Base-by-base conservation (phyloP, 768 basidiomycete species). In the Tylopilus balloui region DNA sequence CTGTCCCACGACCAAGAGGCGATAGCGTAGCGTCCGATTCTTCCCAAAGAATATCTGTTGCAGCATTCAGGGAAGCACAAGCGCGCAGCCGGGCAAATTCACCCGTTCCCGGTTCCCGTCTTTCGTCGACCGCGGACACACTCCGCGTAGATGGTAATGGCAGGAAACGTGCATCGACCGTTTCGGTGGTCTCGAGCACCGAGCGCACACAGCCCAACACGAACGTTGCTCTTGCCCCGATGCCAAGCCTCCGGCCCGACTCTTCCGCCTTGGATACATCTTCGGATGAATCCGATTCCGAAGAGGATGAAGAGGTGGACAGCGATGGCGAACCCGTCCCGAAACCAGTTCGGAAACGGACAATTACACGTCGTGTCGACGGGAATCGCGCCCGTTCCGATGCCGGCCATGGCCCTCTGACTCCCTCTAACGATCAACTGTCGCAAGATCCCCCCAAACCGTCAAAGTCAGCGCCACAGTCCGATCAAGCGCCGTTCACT, bases 31-130 rank as follows among this genome's bases (percentile, higher is more conserved):
- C 77, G 15, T 84, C 84, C 3, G 83, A 86, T 34, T 72, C 80
- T 6, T 81, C 82, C 2, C 86, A 87, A 53, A 78, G 86, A 45
- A 89, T 90, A 21, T 85, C 85, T 8, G 83, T 90, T 27, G 88
- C 86, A 3, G 88, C 88, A 3, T 90, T 90, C 62, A 79, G 84
- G 46, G 87, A 89, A 70, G 85, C 78, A 17, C 84, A 87, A 48
- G 83, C 86, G 4, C 71, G 86, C 35, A 74, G 81, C 55, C 65
- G 73, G 23, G 74, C 83, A 12, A 78, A 76, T 45, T 86, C 84
- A 0, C 85, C 86, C 10, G 73, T 67, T 0, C 77, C 82, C 25
- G 78, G 72, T 29, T 72, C 71, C 55, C 73, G 69, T 39, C 76
- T 71, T 11, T 71, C 72, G 25, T 72, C 68, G 3, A 42, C 60